Base-by-base conservation (phyloP, 2,329 filamentous ascomycete species). In the Epichloe uncinata region DNA sequence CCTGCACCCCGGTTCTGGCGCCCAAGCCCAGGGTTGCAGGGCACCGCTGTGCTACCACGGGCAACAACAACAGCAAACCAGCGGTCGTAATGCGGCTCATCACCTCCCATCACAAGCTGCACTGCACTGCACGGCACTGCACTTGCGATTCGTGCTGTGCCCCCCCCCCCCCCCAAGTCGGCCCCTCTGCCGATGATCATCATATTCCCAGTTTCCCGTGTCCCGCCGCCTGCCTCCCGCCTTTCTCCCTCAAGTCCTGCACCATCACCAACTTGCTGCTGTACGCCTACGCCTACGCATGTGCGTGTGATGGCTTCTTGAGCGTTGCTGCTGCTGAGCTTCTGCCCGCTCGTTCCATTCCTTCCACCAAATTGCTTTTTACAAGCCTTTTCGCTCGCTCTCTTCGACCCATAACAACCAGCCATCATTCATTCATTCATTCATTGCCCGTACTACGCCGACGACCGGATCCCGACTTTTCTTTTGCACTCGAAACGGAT, bases 261-360 rank as follows among this genome's bases (percentile, higher is more conserved):
- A 30, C 20, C 18, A 22, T 35, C 13, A 7, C 33, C 41, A 41
- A 22, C 45, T n/a, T 12, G 13, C 30, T 18, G 12, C 13, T 38
- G 6, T 34, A 41, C 36, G 30, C 40, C 41, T 41, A 26, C 40
- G 16, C 16, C 16, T 18, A 18, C 16, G 30, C 47, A n/a, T 42
- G 42, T 22, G 35, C 12, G 34, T 37, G 43, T 43, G 43, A 51
- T 35, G 22, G 45, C 34, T 43, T 53, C 52, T 33, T 44, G 42
- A 52, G 47, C 40, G 47, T 43, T 41, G 41, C 45, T 51, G 38
- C 35, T 47, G 36, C 35, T 42, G 50, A 52, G 47, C 44, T 51
- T 26, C 47, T 42, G 50, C 48, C 40, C 34, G 50, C 50, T 49
- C 48, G 43, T 47, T 54, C 45, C 54, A 52, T 52, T 54, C 50